These are phyloP conservation scores for Trichoderma hamatum DNA, from an alignment of 2,329 filamentous ascomycete species.

Conservation along the genomic window DNA sequence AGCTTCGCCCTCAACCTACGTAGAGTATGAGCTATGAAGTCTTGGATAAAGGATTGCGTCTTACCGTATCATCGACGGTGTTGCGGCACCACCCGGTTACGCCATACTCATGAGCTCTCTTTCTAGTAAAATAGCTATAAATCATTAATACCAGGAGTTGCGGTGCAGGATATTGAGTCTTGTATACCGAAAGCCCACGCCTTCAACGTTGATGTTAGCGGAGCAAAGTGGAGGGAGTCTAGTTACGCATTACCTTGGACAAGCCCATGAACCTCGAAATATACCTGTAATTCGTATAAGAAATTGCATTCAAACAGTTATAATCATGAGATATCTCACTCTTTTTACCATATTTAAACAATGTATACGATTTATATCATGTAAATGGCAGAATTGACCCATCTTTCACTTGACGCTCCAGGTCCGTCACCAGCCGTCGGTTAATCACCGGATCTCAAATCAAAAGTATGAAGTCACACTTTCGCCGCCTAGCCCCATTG, in stretches of 20 bases:
- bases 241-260: constrained; percentile 63
- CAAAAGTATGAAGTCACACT: constrained; percentile 22
- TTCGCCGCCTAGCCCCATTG: neutral
- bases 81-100: constrained; percentile 67
- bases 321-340: constrained; percentile 31
- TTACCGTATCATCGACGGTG: constrained; percentile 58
- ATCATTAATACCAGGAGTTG: neutral
- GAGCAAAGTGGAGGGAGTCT: neutral
- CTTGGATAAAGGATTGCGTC: neutral
- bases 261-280: constrained; percentile 62
- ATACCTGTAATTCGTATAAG: constrained; percentile 48
- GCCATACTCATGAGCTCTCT: constrained; percentile 52
- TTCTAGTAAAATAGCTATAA: constrained; percentile 57
- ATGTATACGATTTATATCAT: neutral
- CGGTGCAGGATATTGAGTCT: neutral
- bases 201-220: constrained; percentile 43
- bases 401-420: neutral
- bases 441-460: constrained; percentile 19
- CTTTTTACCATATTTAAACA: constrained; percentile 39
- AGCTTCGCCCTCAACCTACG: constrained; percentile 84
- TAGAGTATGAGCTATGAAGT: neutral
- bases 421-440: neutral
- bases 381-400: neutral
- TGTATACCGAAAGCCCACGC: constrained; percentile 58
- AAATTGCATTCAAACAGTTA: neutral